A percentile compares a stretch with the other conserved stretches of the same genome.
Evolutionary conservation across 768 basidiomycete species (phyloP).

Genomic region (Trametes elegans): DNA sequence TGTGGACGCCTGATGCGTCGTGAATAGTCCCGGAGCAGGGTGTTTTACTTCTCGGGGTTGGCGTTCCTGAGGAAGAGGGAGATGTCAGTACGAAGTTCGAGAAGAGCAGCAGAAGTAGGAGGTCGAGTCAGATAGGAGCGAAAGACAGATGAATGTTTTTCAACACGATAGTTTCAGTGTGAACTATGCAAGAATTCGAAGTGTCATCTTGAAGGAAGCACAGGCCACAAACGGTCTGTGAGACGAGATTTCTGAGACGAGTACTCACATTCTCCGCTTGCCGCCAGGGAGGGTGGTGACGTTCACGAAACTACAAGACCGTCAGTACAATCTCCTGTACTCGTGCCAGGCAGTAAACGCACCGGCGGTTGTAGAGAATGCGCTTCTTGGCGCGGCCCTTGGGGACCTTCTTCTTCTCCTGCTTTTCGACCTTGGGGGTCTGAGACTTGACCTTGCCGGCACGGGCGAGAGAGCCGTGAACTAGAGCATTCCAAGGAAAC

Average conservation of each 20-base stretch:
- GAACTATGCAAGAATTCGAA: constrained; percentile 81
- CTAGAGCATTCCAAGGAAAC: constrained; percentile 37
- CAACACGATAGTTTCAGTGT: constrained; percentile 88
- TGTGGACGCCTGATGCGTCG: constrained; percentile 24
- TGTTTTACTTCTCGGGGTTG: constrained; percentile 38
- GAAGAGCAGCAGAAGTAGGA: background rate
- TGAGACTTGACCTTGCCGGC: constrained; percentile 99
- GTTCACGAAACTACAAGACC: constrained; percentile 74
- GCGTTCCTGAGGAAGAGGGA: constrained; percentile 31
- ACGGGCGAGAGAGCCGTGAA: constrained; percentile 99
- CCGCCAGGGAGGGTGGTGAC: constrained; percentile 88
- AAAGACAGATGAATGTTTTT: constrained; percentile 93
- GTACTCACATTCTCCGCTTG: constrained; percentile 93
- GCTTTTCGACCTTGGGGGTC: constrained; percentile 96
- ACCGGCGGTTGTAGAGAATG: constrained; percentile 91
- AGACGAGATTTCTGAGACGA: constrained; percentile 11
- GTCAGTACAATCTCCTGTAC: constrained; percentile 5
- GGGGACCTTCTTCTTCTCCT: constrained; percentile 98
- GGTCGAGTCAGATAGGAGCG: constrained; percentile 93
- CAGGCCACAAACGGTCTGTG: constrained; percentile 6
- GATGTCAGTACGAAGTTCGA: constrained; percentile 13
- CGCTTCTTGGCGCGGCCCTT: constrained; percentile 99
- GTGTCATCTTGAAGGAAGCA: constrained; percentile 52
- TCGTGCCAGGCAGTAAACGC: constrained; percentile 31
- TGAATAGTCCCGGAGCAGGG: constrained; percentile 3